These are phyloP conservation scores for Diplodia seriata DNA, from an alignment of 2,329 filamentous ascomycete genomes.

Conservation along the genomic window DNA sequence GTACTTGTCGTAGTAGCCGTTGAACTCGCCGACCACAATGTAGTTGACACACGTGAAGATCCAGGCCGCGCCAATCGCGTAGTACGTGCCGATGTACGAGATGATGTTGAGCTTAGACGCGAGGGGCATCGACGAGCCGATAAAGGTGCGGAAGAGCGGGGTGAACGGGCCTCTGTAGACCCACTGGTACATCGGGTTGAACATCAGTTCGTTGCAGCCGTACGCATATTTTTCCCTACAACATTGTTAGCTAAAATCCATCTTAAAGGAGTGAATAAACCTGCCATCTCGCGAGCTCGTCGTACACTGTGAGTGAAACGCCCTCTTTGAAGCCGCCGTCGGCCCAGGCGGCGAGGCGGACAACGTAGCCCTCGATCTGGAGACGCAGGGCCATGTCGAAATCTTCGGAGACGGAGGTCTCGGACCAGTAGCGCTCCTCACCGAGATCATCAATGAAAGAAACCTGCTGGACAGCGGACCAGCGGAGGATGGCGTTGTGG, in stretches of 20 bases:
- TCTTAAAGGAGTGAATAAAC: too few species aligned
- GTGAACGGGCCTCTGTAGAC: slow-evolving; percentile 68
- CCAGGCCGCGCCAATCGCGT: slow-evolving; percentile 72
- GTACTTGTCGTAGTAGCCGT: slow-evolving; percentile 51
- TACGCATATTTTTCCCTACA: slow-evolving; percentile 72
- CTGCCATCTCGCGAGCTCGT: slow-evolving; percentile 69
- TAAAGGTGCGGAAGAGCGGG: slow-evolving; percentile 66
- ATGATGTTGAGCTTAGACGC: slow-evolving; percentile 75
- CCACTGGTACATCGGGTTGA: slow-evolving; percentile 71
- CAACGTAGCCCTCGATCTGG: slow-evolving; percentile 71
- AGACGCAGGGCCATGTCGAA: slow-evolving; percentile 78
- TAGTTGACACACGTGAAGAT: slow-evolving; percentile 74
- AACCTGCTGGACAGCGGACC: slow-evolving; percentile 68
- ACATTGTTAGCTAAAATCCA: too few species aligned
- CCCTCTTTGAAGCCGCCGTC: slow-evolving; percentile 75
- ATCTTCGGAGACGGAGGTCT: slow-evolving; percentile 77
- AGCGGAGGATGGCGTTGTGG: slow-evolving; percentile 77
- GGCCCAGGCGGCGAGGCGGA: slow-evolving; percentile 72
- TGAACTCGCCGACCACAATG: slow-evolving; percentile 74
- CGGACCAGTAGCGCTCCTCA: slow-evolving; percentile 75
- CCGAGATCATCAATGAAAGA: slow-evolving; percentile 63
- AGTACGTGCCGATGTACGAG: slow-evolving; percentile 75
- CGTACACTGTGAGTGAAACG: slow-evolving; percentile 75
- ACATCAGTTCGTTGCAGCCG: slow-evolving; percentile 73
- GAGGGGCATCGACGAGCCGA: slow-evolving; percentile 66